phyloP scores from a whole-genome alignment of 1,139 yeast species.

The Sugiyamaella novakii region DNA sequence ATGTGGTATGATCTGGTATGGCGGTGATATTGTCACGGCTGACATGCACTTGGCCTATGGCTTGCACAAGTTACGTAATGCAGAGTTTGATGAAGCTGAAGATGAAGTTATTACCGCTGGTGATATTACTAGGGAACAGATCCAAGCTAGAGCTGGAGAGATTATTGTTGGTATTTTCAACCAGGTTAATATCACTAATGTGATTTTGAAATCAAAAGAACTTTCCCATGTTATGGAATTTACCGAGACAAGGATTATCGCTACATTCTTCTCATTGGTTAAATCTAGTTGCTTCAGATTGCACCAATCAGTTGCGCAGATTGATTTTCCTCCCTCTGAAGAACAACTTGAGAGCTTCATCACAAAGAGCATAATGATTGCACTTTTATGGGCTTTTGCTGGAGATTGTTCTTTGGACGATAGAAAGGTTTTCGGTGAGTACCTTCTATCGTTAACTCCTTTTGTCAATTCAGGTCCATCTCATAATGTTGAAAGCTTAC shows the following conservation, averaged over 20 bases:
- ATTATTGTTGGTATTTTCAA: constrained; percentile 24
- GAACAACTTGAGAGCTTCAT: constrained; percentile 40
- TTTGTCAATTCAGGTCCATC: constrained; percentile 29
- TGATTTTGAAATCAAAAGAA: constrained; percentile 33
- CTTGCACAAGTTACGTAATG: background rate
- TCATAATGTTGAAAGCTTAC: constrained; percentile 22
- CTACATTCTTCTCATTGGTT: constrained; percentile 43
- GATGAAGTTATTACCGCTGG: constrained; percentile 32
- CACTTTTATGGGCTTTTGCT: constrained; percentile 68
- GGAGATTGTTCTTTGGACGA: constrained; percentile 56
- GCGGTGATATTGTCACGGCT: constrained; percentile 42
- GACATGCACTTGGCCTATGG: constrained; percentile 32
- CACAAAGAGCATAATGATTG: constrained; percentile 47
- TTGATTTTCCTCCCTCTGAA: constrained; percentile 34
- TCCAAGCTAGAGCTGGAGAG: constrained; percentile 21
- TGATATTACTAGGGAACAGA: constrained; percentile 22
- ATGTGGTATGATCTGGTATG: constrained; percentile 87
- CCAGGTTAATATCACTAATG: constrained; percentile 27
- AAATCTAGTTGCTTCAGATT: constrained; percentile 33
- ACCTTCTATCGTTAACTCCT: constrained; percentile 37
- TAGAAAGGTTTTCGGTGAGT: constrained; percentile 47
- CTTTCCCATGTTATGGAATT: constrained; percentile 60
- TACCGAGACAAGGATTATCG: constrained; percentile 46
- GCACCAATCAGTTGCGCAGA: constrained; percentile 12
- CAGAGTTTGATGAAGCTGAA: constrained; percentile 34